Percentiles rank a stretch among this genome's conserved stretches.
Conservation (phyloP, 2,329 filamentous ascomycete genomes). For the Talaromyces pinophilus region DNA sequence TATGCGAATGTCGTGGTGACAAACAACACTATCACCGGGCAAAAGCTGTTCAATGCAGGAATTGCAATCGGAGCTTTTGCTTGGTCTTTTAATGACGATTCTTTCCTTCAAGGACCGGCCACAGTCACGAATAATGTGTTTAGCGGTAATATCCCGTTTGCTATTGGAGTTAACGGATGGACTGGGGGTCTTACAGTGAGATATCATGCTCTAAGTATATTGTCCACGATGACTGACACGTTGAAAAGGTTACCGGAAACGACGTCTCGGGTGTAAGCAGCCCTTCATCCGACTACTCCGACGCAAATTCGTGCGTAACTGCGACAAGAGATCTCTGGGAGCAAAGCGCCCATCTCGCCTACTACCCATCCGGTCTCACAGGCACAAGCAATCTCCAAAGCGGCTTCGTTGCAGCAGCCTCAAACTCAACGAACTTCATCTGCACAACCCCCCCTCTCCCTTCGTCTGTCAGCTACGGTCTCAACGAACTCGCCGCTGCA, state of each 20-base stretch:
- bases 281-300: slow-evolving; percentile 7
- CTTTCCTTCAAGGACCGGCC: slow-evolving; percentile 11
- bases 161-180: slow-evolving; percentile 23
- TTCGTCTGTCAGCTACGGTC: slow-evolving; percentile 6
- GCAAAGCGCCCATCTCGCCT: slow-evolving; percentile 12
- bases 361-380: slow-evolving; percentile 19
- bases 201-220: too few relatives aligned
- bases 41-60: slow-evolving; percentile 14
- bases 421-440: slow-evolving; percentile 21
- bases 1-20: slow-evolving; percentile 19
- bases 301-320: slow-evolving; percentile 9
- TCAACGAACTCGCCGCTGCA: slow-evolving; percentile 13
- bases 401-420: slow-evolving; percentile 10
- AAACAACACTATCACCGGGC: slow-evolving; percentile 20
- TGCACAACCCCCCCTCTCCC: slow-evolving; percentile 12
- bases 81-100: slow-evolving; percentile 10
- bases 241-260: slow-evolving; percentile 17
- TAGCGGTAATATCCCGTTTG: slow-evolving; percentile 17
- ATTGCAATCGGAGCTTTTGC: slow-evolving; percentile 24
- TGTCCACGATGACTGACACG: too few relatives aligned
- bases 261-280: slow-evolving; percentile 9
- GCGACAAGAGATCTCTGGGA: slow-evolving; percentile 2
- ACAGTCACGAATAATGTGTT: slow-evolving; percentile 19
- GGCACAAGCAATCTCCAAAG: slow-evolving; percentile 15
- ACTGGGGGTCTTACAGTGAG: slow-evolving; percentile 18